Conservation (phyloP, 1,284 basidiomycete genomes). For the Cerioporus squamosus region DNA sequence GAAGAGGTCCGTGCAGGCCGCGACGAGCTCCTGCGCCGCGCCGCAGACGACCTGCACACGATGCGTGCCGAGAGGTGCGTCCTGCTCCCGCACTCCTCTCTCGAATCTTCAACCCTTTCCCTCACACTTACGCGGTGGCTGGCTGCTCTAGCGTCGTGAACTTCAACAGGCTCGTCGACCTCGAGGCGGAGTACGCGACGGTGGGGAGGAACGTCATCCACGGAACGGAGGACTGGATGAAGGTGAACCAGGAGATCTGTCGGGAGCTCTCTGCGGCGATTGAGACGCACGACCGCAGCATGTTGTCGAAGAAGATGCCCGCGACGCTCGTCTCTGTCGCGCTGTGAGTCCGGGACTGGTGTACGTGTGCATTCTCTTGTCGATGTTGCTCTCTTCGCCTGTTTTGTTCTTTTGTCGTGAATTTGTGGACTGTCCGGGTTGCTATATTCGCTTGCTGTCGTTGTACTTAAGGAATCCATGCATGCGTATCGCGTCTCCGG, state of each 20-base stretch:
- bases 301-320: constrained; percentile 42
- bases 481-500: too few relatives aligned
- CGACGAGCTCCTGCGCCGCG: constrained; percentile 45
- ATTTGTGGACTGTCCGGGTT: too few relatives aligned
- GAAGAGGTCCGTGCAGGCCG: constrained; percentile 46
- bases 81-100: constrained; percentile 14
- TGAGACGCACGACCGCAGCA: constrained; percentile 41
- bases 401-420: too few relatives aligned
- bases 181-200: constrained; percentile 48
- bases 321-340: constrained; percentile 33
- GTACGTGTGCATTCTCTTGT: too few relatives aligned
- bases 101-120: not conserved
- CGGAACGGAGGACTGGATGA: constrained; percentile 40
- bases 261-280: constrained; percentile 35
- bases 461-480: too few relatives aligned
- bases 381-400: not conserved
- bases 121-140: too few relatives aligned
- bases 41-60: constrained; percentile 42
- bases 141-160: constrained; percentile 35
- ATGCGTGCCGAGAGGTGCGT: constrained; percentile 45
- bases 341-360: not conserved
- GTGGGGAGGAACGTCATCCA: constrained; percentile 35
- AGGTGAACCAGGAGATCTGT: constrained; percentile 35
- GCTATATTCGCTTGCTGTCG: too few relatives aligned
- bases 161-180: constrained; percentile 44